Conservation (phyloP, 2,329 filamentous ascomycete species). For the Sclerotinia subarctica region DNA sequence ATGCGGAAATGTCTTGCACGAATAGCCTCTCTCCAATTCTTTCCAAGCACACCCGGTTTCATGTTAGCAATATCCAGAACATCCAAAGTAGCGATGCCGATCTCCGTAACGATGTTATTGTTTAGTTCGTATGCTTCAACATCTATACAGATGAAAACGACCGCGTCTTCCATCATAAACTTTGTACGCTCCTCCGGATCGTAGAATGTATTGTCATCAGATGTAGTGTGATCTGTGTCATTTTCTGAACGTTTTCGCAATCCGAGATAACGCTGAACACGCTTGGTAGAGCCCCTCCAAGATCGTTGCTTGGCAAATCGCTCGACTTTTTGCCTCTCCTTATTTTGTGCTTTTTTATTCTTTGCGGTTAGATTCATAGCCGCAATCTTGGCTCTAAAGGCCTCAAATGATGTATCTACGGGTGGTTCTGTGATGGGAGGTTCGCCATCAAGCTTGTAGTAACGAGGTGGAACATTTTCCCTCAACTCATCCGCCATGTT, state of each 20-base stretch:
- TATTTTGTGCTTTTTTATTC: conserved; percentile 45
- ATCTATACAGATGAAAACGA: conserved; percentile 76
- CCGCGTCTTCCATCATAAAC: conserved; percentile 49
- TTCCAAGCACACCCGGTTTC: conserved; percentile 58
- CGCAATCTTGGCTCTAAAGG: conserved; percentile 55
- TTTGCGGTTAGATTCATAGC: conserved; percentile 49
- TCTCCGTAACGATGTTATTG: conserved; percentile 70
- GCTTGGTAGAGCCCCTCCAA: conserved; percentile 56
- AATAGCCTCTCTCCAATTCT: conserved; percentile 66
- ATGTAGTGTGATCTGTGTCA: conserved; percentile 18
- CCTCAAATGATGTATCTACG: conserved; percentile 41
- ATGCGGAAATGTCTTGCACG: conserved; percentile 73
- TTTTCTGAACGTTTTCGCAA: conserved; percentile 46
- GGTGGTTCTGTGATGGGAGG: conserved; percentile 35
- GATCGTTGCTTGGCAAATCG: conserved; percentile 49
- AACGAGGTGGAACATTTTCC: conserved; percentile 37
- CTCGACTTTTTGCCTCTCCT: conserved; percentile 49
- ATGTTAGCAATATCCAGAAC: conserved; percentile 53
- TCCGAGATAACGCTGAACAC: conserved; percentile 68
- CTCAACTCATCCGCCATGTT: conserved; percentile 34
- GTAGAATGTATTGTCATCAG: conserved; percentile 39
- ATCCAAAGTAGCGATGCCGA: conserved; percentile 81
- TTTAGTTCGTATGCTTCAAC: conserved; percentile 75
- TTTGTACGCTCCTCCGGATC: conserved; percentile 46
- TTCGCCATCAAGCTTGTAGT: conserved; percentile 33